Evolutionary conservation across 768 basidiomycete species (phyloP).

Genomic region (Podaxis sp.): DNA sequence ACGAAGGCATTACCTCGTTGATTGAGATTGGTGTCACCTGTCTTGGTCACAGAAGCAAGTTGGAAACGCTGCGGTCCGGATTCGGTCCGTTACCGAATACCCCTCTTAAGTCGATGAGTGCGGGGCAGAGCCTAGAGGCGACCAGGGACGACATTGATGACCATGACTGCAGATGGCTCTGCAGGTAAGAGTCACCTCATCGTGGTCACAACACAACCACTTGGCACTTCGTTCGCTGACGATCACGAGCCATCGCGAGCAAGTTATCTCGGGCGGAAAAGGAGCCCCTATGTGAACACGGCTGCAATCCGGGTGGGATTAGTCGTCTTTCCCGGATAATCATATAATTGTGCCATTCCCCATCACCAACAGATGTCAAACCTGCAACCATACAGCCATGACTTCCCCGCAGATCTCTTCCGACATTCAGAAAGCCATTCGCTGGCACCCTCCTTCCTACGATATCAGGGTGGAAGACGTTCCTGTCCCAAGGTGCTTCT

Average conservation of each 20-base stretch:
- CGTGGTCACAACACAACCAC: too few relatives aligned
- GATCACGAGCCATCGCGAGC: too few relatives aligned
- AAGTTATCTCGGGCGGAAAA: too few relatives aligned
- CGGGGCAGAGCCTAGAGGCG: background rate
- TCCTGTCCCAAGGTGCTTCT: constrained; percentile 47
- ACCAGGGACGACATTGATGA: background rate
- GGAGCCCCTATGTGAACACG: background rate
- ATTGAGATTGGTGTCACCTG: constrained; percentile 4
- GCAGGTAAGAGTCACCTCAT: too few relatives aligned
- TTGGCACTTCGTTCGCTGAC: too few relatives aligned
- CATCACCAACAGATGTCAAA: background rate
- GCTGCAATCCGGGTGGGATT: constrained; percentile 9
- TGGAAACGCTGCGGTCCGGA: background rate
- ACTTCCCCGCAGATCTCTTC: constrained; percentile 14
- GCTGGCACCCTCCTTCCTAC: constrained; percentile 67
- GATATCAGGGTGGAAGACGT: constrained; percentile 70
- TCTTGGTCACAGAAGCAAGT: background rate
- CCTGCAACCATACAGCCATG: constrained; percentile 5
- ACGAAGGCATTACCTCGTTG: background rate
- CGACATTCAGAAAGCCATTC: constrained; percentile 43
- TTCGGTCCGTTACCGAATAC: background rate
- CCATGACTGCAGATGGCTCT: background rate
- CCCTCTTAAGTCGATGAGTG: background rate
- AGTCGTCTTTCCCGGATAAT: background rate
- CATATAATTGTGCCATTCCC: constrained; percentile 1